A percentile compares a stretch with the other conserved stretches of the same genome.
These are phyloP conservation scores for Rostrohypoxylon terebratum DNA, from an alignment of 495 filamentous ascomycete species.

Conservation along the genomic window DNA sequence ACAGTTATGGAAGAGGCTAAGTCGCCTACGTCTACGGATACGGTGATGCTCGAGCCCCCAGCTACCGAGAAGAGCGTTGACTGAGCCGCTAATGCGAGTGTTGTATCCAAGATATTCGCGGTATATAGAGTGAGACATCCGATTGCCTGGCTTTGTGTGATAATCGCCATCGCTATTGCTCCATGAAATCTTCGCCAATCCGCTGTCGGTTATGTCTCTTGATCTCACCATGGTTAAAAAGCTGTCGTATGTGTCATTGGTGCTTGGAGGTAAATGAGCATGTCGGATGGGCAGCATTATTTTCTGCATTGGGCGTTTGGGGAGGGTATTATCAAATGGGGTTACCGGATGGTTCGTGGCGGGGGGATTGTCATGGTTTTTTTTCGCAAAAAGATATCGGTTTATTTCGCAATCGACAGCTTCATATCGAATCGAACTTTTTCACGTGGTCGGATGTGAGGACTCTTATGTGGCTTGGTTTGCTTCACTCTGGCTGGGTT, in stretches of 20 bases:
- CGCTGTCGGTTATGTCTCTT: constrained; percentile 12
- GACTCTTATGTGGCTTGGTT: constrained; percentile 16
- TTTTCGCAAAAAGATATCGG: constrained; percentile 24
- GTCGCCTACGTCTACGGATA: constrained; percentile 50
- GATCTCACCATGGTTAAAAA: not conserved
- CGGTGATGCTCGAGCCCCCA: constrained; percentile 49
- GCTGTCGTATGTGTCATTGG: not conserved
- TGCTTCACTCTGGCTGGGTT: constrained; percentile 24
- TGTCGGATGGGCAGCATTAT: constrained; percentile 20
- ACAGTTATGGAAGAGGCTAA: constrained; percentile 57
- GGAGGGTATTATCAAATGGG: constrained; percentile 32
- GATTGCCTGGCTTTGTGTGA: not conserved
- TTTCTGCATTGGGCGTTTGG: constrained; percentile 37
- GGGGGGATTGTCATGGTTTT: constrained; percentile 33
- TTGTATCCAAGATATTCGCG: constrained; percentile 11
- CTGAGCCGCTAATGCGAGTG: not conserved
- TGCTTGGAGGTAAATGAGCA: not conserved
- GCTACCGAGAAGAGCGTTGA: constrained; percentile 50
- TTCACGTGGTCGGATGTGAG: constrained; percentile 16
- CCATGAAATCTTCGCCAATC: not conserved
- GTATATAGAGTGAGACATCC: constrained; percentile 11
- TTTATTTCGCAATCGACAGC: constrained; percentile 30
- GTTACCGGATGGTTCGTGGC: constrained; percentile 21
- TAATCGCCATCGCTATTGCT: not conserved
- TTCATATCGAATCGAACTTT: constrained; percentile 28